A percentile compares a stretch with the other conserved stretches of the same genome.
Evolutionary conservation across 768 basidiomycete genomes (phyloP).

Genomic region (Guyanaporus albipodus): DNA sequence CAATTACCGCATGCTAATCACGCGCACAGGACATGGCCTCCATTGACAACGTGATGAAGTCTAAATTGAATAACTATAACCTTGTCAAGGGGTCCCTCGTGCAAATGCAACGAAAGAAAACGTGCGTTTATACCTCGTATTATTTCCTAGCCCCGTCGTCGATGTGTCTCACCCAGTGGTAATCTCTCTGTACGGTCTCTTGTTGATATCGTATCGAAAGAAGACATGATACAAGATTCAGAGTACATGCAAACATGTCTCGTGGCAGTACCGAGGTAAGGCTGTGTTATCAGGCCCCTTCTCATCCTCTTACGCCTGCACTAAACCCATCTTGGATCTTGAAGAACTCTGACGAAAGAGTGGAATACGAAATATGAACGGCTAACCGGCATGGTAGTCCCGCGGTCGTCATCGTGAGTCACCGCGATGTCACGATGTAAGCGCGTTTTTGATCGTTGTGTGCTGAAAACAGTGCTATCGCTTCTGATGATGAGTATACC

Average conservation of each 20-base stretch:
- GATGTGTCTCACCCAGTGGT: conserved; percentile 50
- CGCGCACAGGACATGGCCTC: conserved; percentile 75
- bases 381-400: conserved; percentile 85
- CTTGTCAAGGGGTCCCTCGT: conserved; percentile 88
- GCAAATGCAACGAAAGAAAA: conserved; percentile 92
- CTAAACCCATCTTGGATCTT: conserved; percentile 18
- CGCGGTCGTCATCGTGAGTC: conserved; percentile 80
- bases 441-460: conserved; percentile 20
- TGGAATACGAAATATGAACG: conserved; percentile 91
- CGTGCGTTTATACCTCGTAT: conserved; percentile 44
- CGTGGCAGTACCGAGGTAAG: conserved; percentile 91
- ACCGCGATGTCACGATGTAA: conserved; percentile 8
- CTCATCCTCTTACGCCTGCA: conserved; percentile 5
- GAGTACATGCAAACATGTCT: conserved; percentile 92
- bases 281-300: conserved; percentile 20
- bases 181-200: conserved; percentile 92
- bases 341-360: conserved; percentile 75
- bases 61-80: conserved; percentile 88
- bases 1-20: conserved; percentile 21
- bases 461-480: conserved; percentile 51
- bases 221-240: conserved; percentile 81
- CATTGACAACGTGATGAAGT: conserved; percentile 92
- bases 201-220: conserved; percentile 75
- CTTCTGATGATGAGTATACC: conserved; percentile 84
- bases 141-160: conserved; percentile 4